Conservation (phyloP, 2,329 filamentous ascomycete species). For the Fusarium chaquense region DNA sequence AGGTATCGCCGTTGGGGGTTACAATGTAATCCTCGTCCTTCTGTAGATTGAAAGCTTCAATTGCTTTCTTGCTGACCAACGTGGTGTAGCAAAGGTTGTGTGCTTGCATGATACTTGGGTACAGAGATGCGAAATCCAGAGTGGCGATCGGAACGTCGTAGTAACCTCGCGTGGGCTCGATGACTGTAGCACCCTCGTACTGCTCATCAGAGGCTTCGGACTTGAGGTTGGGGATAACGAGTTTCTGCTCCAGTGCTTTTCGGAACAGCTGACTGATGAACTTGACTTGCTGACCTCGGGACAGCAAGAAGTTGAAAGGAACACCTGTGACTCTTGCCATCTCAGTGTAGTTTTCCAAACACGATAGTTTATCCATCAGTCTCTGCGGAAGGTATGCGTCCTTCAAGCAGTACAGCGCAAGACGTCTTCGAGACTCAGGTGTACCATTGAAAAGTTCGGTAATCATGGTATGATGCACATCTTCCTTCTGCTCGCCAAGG, state of each 20-base stretch:
- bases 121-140: conserved; percentile 97
- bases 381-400: conserved; percentile 96
- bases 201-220: conserved; percentile 82
- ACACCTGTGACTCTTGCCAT: conserved; percentile 99
- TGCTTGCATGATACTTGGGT: conserved; percentile 98
- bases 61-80: conserved; percentile 75
- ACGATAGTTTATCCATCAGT: conserved; percentile 97
- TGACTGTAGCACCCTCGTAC: conserved; percentile 97
- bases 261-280: conserved; percentile 98
- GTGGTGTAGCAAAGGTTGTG: conserved; percentile 99
- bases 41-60: conserved; percentile 80
- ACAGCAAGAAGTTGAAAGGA: conserved; percentile 93
- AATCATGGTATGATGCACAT: conserved; percentile 99
- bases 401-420: conserved; percentile 96
- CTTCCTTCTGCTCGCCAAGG: conserved; percentile 96
- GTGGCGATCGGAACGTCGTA: conserved; percentile 96
- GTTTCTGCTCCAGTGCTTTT: conserved; percentile 90
- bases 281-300: conserved; percentile 95
- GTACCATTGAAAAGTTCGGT: conserved; percentile 98
- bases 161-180: conserved; percentile 92
- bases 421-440: conserved; percentile 86
- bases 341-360: conserved; percentile 98
- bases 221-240: conserved; percentile 90
- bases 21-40: conserved; percentile 97
- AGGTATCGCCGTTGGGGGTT: conserved; percentile 93